Base-by-base conservation (phyloP, 352 stramenopile species). In the Pythium brachiatum region DNA sequence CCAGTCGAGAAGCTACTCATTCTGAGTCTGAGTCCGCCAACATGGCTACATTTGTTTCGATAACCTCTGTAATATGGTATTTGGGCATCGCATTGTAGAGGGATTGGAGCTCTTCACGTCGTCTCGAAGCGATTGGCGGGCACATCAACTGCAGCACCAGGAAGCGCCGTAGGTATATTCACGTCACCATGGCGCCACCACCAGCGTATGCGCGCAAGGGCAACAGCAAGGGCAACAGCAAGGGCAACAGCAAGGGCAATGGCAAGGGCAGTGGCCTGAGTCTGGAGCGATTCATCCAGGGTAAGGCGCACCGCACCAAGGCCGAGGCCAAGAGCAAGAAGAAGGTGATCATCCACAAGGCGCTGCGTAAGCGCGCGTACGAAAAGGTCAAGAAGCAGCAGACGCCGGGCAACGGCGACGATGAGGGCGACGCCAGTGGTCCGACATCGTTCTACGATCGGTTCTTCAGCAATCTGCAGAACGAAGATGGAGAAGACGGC, bases 211-310 rank as follows among this genome's bases (percentile, higher is more conserved):
- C 51, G n/a, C 60, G 25, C 16, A 46, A 53, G 15, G 38, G 25
- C 38, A n/a, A 34, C 29, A 39, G 34, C 11, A 15, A 27, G 43
- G 27, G 25, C 16, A 46, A 53, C 4, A 43, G 25, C 38, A 92
- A 90, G 78, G 83, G 86, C 48, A 94, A n/a, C 29, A 39, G 34
- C 11, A 15, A 27, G 43, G 27, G 25, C 16, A 46, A 53, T 8
- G 38, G 25, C 38, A 92, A 90, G 78, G 83, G 86, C 48, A 94
- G 86, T 31, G 86, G 86, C 9, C 66, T 94, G 64, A 94, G 86
- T 78, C 66, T 94, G 59, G 83, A 94, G 74, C 86, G 86, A 12
- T 94, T 94, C 57, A 91, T 92, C 66, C 85, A 91, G 60, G 86
- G 86, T 68, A 94, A 94, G 69, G 78, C 83, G 21, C 83, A 92